These are phyloP conservation scores for Plenodomus biglobosus DNA, from an alignment of 2,329 filamentous ascomycete genomes.

Conservation along the genomic window DNA sequence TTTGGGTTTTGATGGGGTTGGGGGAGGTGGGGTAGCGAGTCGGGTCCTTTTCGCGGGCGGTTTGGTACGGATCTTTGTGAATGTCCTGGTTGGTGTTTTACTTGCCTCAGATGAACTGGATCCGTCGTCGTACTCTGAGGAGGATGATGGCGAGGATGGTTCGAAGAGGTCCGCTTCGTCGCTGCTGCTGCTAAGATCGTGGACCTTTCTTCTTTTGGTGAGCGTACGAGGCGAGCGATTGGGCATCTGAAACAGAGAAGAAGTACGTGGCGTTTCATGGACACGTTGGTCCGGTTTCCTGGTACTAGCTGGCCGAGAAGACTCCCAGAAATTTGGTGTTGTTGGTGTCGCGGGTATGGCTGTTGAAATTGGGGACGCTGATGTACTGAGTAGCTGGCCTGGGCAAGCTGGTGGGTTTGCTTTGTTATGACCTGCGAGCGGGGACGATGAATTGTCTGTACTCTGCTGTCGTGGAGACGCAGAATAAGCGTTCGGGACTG, in stretches of 20 bases:
- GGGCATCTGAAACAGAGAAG: background rate
- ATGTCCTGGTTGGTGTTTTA: background rate
- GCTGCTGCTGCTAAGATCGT: constrained; percentile 10
- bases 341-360: no score
- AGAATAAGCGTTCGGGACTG: background rate
- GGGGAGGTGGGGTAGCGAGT: background rate
- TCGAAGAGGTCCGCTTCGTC: constrained; percentile 11
- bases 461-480: background rate
- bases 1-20: background rate
- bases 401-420: background rate
- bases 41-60: background rate
- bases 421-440: background rate
- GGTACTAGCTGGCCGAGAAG: background rate
- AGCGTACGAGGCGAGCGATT: background rate
- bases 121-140: background rate
- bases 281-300: background rate
- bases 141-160: no score
- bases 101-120: background rate
- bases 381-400: background rate
- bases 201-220: background rate
- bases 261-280: background rate
- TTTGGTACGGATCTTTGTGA: background rate
- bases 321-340: background rate
- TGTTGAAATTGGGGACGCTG: background rate
- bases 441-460: background rate